Conservation (phyloP, 192 early-diverging fungal genomes). For the Oehlia diaphana region DNA sequence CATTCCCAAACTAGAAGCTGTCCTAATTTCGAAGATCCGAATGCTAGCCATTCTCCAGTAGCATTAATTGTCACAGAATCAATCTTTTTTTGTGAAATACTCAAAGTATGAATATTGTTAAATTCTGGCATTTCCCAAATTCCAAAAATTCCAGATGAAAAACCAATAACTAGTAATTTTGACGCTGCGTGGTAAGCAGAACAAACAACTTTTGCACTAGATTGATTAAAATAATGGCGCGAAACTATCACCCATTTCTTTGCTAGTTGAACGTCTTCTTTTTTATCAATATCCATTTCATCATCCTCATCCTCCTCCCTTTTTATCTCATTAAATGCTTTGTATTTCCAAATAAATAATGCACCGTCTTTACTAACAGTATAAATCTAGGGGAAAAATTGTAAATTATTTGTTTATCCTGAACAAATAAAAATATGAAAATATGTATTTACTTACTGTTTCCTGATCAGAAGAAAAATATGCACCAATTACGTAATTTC, state of each 20-base stretch:
- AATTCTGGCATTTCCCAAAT: constrained; percentile 98
- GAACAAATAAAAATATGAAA: neutral
- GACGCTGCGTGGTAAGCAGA: constrained; percentile 74
- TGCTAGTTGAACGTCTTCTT: constrained; percentile 39
- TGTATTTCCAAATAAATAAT: constrained; percentile 74
- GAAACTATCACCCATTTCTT: constrained; percentile 56
- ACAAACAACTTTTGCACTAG: constrained; percentile 75
- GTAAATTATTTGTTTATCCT: neutral
- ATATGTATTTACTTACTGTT: constrained; percentile 28
- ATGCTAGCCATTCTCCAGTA: constrained; percentile 96
- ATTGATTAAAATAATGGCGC: constrained; percentile 79
- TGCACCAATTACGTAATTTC: constrained; percentile 77
- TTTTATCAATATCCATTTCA: constrained; percentile 53
- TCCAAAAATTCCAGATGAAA: constrained; percentile 93
- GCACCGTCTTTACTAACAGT: constrained; percentile 89
- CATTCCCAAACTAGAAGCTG: constrained; percentile 99
- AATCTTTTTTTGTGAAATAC: constrained; percentile 93
- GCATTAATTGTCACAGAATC: constrained; percentile 85
- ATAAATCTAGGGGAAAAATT: constrained; percentile 55
- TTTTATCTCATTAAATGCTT: constrained; percentile 41
- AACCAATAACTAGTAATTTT: constrained; percentile 85
- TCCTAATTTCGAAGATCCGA: constrained; percentile 87
- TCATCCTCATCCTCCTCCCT: constrained; percentile 55
- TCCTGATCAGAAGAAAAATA: constrained; percentile 75
- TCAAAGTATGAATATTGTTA: constrained; percentile 90